Conservation (phyloP, 768 basidiomycete species). For the Tephrocybe rancida region DNA sequence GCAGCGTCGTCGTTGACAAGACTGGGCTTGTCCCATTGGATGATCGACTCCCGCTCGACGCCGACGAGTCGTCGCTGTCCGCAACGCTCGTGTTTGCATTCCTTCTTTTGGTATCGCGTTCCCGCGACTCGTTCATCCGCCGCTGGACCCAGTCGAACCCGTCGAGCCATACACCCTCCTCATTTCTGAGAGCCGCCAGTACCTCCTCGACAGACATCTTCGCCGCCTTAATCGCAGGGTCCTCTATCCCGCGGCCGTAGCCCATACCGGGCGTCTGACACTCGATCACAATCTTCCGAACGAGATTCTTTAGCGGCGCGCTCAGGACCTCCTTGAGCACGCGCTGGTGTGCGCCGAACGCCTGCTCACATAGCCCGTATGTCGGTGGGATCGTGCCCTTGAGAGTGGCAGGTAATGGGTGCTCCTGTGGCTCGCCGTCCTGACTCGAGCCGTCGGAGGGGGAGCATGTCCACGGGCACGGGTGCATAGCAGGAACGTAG, state of each 20-base stretch:
- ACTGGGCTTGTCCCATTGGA: constrained; percentile 69
- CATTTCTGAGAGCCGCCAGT: constrained; percentile 53
- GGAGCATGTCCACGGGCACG: constrained; percentile 64
- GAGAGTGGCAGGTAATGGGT: constrained; percentile 52
- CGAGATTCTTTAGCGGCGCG: constrained; percentile 70
- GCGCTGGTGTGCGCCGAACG: constrained; percentile 57
- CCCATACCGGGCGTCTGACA: constrained; percentile 42
- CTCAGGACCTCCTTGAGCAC: constrained; percentile 62
- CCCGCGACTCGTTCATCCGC: constrained; percentile 38
- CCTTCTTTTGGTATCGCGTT: constrained; percentile 26
- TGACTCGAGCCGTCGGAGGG: constrained; percentile 17
- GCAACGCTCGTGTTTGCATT: constrained; percentile 25
- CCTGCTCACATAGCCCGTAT: constrained; percentile 62
- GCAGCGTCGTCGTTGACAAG: constrained; percentile 70
- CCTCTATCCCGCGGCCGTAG: constrained; percentile 31
- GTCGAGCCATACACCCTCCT: constrained; percentile 71
- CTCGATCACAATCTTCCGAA: constrained; percentile 66
- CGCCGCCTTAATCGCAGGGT: constrained; percentile 59
- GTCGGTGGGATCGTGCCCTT: constrained; percentile 60
- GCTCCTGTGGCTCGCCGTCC: constrained; percentile 36
- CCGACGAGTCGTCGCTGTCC: constrained; percentile 50
- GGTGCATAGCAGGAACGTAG: constrained; percentile 45
- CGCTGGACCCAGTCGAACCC: constrained; percentile 70
- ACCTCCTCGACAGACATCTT: constrained; percentile 68
- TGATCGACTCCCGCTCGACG: constrained; percentile 46